These are phyloP conservation scores for Heliamphora pulchella DNA, from an alignment of 179 eudicot genomes.

Conservation along the genomic window DNA sequence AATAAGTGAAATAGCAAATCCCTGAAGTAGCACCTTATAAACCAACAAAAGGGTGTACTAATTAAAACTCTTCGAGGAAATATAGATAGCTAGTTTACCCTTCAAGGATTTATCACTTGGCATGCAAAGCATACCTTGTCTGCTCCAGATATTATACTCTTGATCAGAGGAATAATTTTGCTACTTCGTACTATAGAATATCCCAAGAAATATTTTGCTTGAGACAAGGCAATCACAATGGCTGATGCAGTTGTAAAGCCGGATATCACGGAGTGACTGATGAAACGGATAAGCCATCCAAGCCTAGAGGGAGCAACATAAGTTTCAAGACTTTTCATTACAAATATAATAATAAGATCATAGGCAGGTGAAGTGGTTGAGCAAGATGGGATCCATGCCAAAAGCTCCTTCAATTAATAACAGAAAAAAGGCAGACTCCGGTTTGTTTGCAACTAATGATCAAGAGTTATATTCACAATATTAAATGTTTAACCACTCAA, in stretches of 20 bases:
- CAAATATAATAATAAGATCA: slow-evolving; percentile 1
- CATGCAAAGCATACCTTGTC: slow-evolving; percentile 47
- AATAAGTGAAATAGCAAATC: neutral
- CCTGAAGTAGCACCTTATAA: neutral
- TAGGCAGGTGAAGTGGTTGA: slow-evolving; percentile 10
- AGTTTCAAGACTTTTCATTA: neutral
- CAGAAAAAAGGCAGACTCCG: neutral
- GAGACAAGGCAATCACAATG: slow-evolving; percentile 88
- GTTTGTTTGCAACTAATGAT: neutral
- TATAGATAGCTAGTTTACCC: neutral
- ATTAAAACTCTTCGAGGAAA: neutral
- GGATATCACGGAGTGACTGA: slow-evolving; percentile 98
- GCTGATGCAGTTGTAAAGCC: slow-evolving; percentile 99
- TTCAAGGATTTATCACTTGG: slow-evolving; percentile 8
- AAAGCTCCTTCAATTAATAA: neutral
- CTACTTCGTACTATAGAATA: slow-evolving; percentile 75
- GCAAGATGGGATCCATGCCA: neutral
- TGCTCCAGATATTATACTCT: slow-evolving; percentile 77
- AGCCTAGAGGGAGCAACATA: slow-evolving; percentile 44
- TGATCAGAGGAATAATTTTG: slow-evolving; percentile 69
- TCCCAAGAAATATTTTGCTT: slow-evolving; percentile 93
- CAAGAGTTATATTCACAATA: neutral
- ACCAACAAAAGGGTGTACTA: neutral
- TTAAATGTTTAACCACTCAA: neutral
- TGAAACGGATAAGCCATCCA: slow-evolving; percentile 96